Evolutionary conservation across 2,329 filamentous ascomycete genomes (phyloP), one percentile per base, ranked within the genome.

Genomic region (Diatrype stigma): DNA sequence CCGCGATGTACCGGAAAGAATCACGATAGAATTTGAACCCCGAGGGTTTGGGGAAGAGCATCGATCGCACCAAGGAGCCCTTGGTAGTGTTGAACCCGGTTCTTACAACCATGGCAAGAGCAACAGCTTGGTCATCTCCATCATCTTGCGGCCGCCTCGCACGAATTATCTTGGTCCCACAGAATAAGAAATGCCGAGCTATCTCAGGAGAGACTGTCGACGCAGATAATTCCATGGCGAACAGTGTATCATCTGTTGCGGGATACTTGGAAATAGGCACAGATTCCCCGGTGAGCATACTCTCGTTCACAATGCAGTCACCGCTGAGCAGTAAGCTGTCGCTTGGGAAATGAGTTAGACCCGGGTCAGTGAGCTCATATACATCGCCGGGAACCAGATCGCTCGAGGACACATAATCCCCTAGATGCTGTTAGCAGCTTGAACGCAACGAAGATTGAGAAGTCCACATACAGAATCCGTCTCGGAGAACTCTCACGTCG

Each of bases 11-110:
- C 21, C 92, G 85, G 72, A 99, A 99, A 0, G 93, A 96, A 68
- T 99, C 94, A 40, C 90, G 84, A 68, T 99, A 99, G 67, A 99
- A 99, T 63, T 95, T 97, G 81, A 99, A 99, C 0, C 93, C 93
- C 1, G 93, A 96, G 1, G 94, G 94, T 65, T 99, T 99, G 0
- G 94, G 95, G 66, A 99, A 99, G 35, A 99, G 80, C 93, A 99
- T 99, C 1, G 94, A 97, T 22, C 94, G 87, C 52, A 99, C 91
- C 17, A 99, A 75, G 10, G 94, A 90, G 22, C 94, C 94, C 68
- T 99, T 99, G 2, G 94, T 99, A 0, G 94, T 99, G 67, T 95
- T 95, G 72, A 99, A 99, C 2, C 94, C 94, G 2, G 92, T 99
- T 55, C 94, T 84, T 26, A 96, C 86, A 16, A 96, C 91, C 71